Evolutionary conservation across 2,329 filamentous ascomycete genomes (phyloP), one percentile per base, ranked within the genome.

Genomic region (Venturia oleaginea): DNA sequence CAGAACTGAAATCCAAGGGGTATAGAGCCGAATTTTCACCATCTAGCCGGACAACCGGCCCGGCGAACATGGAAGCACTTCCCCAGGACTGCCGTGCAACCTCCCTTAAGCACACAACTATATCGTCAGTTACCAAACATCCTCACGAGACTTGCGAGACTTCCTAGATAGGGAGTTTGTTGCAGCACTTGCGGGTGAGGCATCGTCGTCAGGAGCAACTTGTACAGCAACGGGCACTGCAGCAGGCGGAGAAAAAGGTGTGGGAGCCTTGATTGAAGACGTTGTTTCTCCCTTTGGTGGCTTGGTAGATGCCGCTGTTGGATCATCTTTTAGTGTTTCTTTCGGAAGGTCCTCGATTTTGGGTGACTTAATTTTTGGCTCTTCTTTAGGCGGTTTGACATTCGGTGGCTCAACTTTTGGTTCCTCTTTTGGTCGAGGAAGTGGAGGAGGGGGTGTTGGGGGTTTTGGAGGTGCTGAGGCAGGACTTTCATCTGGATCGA

Each of bases 401-500:
- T 55, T 57, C 24, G 62, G 51, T 38, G 24, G 13, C 19, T 63
- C 62, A 13, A 17, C 37, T 27, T 59, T 63, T 10, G 48, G 42
- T 19, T 63, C 62, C 7, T 34, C 62, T 30, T 55, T 32, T 22
- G 48, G 34, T 15, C 24, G 11, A 6, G 57, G 42, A 17, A 17
- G 27, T 24, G 57, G 57, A 3, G 51, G 30, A 27, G 61, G 64
- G 24, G 48, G 32, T n/a, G 40, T 15, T 30, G 57, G 32, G 4
- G 60, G 60, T n/a, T 59, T 64, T 15, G 17, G 32, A 15, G 54
- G 42, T 22, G 61, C 65, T 32, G 62, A 22, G 19, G 65, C 62
- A 48, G 65, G 65, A 61, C 61, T 64, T 48, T 63, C 64, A 40
- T 65, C 64, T 24, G 64, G 64, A 64, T 65, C 64, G 11, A 37